Evolutionary conservation across 2,329 filamentous ascomycete genomes (phyloP).

Genomic region (Ophiosphaerella narmari): DNA sequence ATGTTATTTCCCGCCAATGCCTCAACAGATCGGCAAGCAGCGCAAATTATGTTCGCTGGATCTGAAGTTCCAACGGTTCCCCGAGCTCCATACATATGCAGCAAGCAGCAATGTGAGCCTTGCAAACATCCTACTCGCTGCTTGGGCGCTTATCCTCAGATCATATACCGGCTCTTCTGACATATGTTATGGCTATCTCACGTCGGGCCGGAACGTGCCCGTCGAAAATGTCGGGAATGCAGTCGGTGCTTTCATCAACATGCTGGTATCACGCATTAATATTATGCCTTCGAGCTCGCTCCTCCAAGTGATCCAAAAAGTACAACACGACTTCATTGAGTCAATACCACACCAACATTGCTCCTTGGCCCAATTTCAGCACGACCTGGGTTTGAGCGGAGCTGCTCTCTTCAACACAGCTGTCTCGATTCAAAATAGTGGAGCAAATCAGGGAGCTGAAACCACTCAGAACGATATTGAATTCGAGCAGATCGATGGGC

Average conservation of each 20-base stretch:
- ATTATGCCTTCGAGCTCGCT: conserved; percentile 21
- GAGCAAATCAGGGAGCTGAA: conserved; percentile 8
- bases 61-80: conserved; percentile 35
- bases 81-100: conserved; percentile 35
- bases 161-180: conserved; percentile 36
- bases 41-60: conserved; percentile 33
- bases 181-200: conserved; percentile 45
- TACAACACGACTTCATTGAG: conserved; percentile 39
- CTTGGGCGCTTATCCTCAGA: conserved; percentile 39
- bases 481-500: conserved; percentile 35
- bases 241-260: conserved; percentile 54
- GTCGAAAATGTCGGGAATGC: conserved; percentile 52
- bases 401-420: conserved; percentile 55
- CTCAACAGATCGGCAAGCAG: conserved; percentile 27
- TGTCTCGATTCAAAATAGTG: conserved; percentile 43
- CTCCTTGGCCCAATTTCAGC: conserved; percentile 53
- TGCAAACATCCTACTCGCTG: conserved; percentile 39
- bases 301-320: conserved; percentile 28
- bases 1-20: conserved; percentile 38
- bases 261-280: conserved; percentile 36
- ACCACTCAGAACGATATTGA: conserved; percentile 17
- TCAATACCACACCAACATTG: conserved; percentile 40
- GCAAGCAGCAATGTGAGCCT: conserved; percentile 34
- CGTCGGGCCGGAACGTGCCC: conserved; percentile 50
- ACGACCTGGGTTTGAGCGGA: conserved; percentile 45